A percentile compares a stretch with the other conserved stretches of the same genome.
phyloP scores from a whole-genome alignment of 495 filamentous ascomycete species.

The Echria macrotheca region DNA sequence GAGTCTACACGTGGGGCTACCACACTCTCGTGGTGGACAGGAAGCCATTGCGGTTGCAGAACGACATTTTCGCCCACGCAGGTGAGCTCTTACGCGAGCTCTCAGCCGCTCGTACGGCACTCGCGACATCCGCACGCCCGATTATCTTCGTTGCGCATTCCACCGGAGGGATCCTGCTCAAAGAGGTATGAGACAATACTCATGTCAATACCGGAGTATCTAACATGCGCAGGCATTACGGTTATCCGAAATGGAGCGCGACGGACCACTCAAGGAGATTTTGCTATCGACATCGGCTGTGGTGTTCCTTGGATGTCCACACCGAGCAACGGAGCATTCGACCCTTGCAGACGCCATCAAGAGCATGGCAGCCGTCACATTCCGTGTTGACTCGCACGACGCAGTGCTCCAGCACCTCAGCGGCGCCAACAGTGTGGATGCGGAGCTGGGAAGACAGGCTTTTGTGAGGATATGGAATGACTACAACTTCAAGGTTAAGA shows the following conservation, averaged over 20 bases:
- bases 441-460: slow-evolving; percentile 21
- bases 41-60: slow-evolving; percentile 26
- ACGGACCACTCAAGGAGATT: slow-evolving; percentile 25
- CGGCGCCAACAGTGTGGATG: slow-evolving; percentile 20
- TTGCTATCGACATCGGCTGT: slow-evolving; percentile 25
- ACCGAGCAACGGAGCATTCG: slow-evolving; percentile 27
- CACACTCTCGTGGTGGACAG: slow-evolving; percentile 24
- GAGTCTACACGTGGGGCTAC: slow-evolving; percentile 35
- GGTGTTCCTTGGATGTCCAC: slow-evolving; percentile 33
- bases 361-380: slow-evolving; percentile 29
- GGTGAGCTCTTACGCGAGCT: slow-evolving; percentile 28
- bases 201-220: background rate
- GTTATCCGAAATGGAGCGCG: slow-evolving; percentile 24
- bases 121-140: slow-evolving; percentile 14
- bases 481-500: slow-evolving; percentile 35
- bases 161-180: slow-evolving; percentile 34
- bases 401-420: slow-evolving; percentile 26
- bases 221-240: slow-evolving; percentile 25
- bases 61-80: slow-evolving; percentile 30
- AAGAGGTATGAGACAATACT: slow-evolving; percentile 30
- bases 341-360: slow-evolving; percentile 24
- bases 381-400: slow-evolving; percentile 21
- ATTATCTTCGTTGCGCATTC: slow-evolving; percentile 34
- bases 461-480: slow-evolving; percentile 31
- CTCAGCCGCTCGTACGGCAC: slow-evolving; percentile 12